Conservation (phyloP, 345 rosid genomes). For the Gossypium herbaceum region DNA sequence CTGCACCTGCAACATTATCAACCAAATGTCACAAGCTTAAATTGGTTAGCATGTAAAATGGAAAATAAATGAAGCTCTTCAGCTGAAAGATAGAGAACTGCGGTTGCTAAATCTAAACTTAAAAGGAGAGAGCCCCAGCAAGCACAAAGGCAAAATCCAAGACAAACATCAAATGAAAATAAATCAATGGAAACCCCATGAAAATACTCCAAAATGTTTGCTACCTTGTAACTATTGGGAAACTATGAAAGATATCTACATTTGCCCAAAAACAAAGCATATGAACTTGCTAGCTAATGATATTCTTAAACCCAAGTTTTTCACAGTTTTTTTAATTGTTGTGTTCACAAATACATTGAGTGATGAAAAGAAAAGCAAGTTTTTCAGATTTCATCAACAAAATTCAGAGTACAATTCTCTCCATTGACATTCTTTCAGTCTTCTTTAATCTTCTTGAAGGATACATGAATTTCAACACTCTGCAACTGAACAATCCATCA, state of each 20-base stretch:
- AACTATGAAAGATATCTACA: background rate
- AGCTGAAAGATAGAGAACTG: background rate
- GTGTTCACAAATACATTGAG: too few species aligned
- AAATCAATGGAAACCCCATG: background rate
- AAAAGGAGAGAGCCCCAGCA: background rate
- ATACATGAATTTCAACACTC: background rate
- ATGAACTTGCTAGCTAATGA: background rate
- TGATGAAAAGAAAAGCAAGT: too few species aligned
- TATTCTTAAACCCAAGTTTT: background rate
- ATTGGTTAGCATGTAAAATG: background rate
- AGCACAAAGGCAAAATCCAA: background rate
- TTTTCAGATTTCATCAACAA: too few species aligned
- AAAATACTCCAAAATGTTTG: background rate
- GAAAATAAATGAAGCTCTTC: background rate
- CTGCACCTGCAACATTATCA: slow-evolving; percentile 54
- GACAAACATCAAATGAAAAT: background rate
- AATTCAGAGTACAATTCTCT: too few species aligned
- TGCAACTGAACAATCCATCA: background rate
- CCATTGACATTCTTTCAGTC: too few species aligned
- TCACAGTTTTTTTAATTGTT: too few species aligned
- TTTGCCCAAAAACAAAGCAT: slow-evolving; percentile 2
- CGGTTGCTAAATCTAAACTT: background rate
- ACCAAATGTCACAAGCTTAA: background rate
- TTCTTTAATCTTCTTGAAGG: too few species aligned
- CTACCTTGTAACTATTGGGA: background rate